Base-by-base conservation (phyloP, 495 filamentous ascomycete species). In the Aspergillus haitiensis region DNA sequence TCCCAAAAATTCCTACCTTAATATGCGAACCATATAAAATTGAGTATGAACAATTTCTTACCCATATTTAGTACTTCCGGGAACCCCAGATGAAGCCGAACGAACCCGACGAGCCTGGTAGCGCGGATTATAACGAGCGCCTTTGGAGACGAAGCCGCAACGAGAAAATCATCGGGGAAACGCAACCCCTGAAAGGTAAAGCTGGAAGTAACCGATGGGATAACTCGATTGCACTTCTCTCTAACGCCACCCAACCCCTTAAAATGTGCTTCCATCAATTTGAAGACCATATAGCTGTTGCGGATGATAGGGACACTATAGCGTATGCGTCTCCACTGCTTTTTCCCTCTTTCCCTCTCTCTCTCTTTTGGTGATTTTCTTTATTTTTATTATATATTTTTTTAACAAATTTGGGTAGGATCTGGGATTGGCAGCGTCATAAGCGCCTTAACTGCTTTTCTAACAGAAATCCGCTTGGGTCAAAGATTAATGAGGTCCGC, bases 231-330 rank as follows among this genome's bases (percentile, higher is more conserved):
- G 86, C 86, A 18, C 85, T 93, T 56, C 88, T 97, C 68, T 89
- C 91, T 59, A 98, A 96, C 61, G 85, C 83, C 16, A 88, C 86
- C 27, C 94, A 96, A 67, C 95, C 95, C 0, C 82, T 85, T 61
- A 93, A 90, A 75, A 88, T 99, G 86, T 88, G 88, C 18, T 96
- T 98, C 71, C 94, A 99, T 76, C 94, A 99, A 68, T 99, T 96
- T 65, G 94, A 99, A 73, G 88, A 95, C 68, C 91, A 97, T 63
- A 81, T 99, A 27, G 91, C 92, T 4, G 90, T 96, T n/a, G 89
- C 92, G 10, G 94, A 98, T 71, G 91, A 96, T 67, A 83, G 88
- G 21, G 93, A 98, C 73, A 92, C 84, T 2, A 86, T 97, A 58
- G 85, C 82, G 82, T 86, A 72, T 64, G 79, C 21, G 1, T 27